Percentiles rank a stretch among this genome's conserved stretches.
Conservation (phyloP, 2,329 filamentous ascomycete genomes). For the Colletotrichum camelliae region DNA sequence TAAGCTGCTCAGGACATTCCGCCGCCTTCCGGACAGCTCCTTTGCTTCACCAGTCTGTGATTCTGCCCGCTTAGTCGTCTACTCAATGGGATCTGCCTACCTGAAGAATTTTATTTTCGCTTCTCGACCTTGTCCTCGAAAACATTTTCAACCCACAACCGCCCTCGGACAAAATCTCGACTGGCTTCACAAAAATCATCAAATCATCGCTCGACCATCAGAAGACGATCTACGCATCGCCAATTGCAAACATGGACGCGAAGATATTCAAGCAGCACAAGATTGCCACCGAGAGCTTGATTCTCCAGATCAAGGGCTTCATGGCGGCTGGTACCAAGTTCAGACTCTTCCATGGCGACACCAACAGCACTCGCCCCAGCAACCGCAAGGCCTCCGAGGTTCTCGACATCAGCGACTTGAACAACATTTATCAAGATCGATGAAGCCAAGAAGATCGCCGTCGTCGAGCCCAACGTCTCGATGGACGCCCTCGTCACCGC, state of each 20-base stretch:
- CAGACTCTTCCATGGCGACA: conserved; percentile 76
- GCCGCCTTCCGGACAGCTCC: not conserved
- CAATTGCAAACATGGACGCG: not conserved
- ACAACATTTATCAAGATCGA: conserved; percentile 71
- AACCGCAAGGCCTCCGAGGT: conserved; percentile 52
- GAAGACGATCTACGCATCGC: not conserved
- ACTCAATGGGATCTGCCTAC: not conserved
- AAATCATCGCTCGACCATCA: not conserved
- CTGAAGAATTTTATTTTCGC: not conserved
- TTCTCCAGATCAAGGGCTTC: conserved; percentile 48
- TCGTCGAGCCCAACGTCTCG: conserved; percentile 72
- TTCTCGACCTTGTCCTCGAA: not conserved
- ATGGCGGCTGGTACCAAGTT: conserved; percentile 56
- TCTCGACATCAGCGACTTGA: conserved; percentile 70
- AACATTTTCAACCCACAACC: not conserved
- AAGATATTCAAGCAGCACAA: not conserved
- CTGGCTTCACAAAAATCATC: not conserved
- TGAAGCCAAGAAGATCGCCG: conserved; percentile 51
- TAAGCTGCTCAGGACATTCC: not conserved
- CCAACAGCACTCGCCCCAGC: conserved; percentile 73
- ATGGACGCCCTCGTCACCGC: conserved; percentile 69
- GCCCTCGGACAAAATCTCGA: not conserved
- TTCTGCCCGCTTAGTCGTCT: not conserved
- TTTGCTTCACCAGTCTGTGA: not conserved
- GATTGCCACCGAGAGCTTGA: conserved; percentile 44